phyloP scores from a whole-genome alignment of 345 rosid species.

The Aegle marmelos region DNA sequence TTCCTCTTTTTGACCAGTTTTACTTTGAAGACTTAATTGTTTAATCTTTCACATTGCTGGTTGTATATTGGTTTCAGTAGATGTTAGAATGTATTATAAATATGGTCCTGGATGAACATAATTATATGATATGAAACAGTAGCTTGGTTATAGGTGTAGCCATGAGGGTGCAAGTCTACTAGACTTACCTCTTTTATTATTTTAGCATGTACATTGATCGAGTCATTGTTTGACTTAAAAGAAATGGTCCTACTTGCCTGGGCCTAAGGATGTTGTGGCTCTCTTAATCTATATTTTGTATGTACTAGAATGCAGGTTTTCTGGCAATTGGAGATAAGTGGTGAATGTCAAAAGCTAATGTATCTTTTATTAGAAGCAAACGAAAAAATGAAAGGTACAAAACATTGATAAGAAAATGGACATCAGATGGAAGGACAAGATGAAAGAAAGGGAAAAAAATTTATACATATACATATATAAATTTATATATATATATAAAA shows the following conservation, averaged over 20 bases:
- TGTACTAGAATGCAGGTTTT: background rate
- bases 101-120: background rate
- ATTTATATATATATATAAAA: no score
- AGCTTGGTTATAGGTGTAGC: background rate
- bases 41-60: background rate
- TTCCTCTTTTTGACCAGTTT: background rate
- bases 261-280: background rate
- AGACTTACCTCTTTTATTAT: background rate
- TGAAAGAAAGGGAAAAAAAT: background rate
- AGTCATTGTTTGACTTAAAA: background rate
- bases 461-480: no score
- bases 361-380: no score
- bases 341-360: background rate
- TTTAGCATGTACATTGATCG: background rate
- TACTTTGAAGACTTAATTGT: background rate
- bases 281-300: background rate
- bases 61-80: background rate
- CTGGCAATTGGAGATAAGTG: background rate
- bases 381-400: no score
- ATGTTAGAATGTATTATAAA: background rate
- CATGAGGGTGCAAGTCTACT: no score
- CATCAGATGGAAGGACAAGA: background rate
- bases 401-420: background rate
- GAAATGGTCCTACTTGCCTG: background rate
- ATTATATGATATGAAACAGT: background rate